These are phyloP conservation scores for Hortiboletus rubellus DNA, from an alignment of 1,284 basidiomycete species.

Conservation along the genomic window DNA sequence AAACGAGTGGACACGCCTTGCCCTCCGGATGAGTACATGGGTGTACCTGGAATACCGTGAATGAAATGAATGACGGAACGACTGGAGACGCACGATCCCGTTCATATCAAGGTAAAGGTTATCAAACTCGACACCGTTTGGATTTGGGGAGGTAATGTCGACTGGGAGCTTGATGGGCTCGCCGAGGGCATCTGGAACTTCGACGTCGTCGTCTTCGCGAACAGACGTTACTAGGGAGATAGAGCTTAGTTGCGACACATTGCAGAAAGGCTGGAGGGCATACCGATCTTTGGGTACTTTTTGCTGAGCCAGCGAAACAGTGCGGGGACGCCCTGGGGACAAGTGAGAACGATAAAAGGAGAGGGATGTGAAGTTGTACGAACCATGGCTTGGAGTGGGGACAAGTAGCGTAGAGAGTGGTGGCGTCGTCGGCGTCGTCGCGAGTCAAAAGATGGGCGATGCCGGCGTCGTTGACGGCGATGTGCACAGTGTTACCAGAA, in stretches of 20 bases:
- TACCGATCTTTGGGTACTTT: slow-evolving; percentile 95
- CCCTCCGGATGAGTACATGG: slow-evolving; percentile 99
- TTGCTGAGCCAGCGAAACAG: slow-evolving; percentile 94
- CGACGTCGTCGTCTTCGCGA: slow-evolving; percentile 77
- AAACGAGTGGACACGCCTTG: slow-evolving; percentile 52
- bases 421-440: neutral
- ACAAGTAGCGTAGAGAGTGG: neutral
- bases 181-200: slow-evolving; percentile 69
- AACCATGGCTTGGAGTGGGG: slow-evolving; percentile 19
- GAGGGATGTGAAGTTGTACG: neutral
- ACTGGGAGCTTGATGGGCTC: slow-evolving; percentile 73
- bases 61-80: neutral
- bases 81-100: slow-evolving; percentile 62
- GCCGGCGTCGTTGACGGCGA: slow-evolving; percentile 1
- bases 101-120: slow-evolving; percentile 96
- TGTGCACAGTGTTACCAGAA: slow-evolving; percentile 11
- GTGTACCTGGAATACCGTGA: slow-evolving; percentile 65
- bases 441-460: neutral
- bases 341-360: neutral
- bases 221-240: slow-evolving; percentile 65
- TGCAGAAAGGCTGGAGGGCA: slow-evolving; percentile 26
- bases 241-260: neutral
- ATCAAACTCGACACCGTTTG: slow-evolving; percentile 97
- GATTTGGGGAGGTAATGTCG: slow-evolving; percentile 84
- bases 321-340: slow-evolving; percentile 83